A percentile compares a stretch with the other conserved stretches of the same genome.
Conservation (phyloP, 2,329 filamentous ascomycete genomes). For the Drechslera avenae region DNA sequence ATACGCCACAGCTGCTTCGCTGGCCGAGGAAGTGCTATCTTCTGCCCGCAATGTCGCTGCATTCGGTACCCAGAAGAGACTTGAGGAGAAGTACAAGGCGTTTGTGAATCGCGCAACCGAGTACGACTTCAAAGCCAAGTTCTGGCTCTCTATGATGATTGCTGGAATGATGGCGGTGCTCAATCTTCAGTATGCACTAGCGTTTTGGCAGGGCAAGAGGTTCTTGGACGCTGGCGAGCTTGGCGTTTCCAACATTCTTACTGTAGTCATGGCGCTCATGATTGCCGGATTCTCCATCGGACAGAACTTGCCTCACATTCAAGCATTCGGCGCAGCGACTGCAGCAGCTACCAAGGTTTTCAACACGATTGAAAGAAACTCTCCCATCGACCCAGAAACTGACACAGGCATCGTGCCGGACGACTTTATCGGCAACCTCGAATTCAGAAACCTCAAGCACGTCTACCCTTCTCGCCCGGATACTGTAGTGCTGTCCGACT, state of each 20-base stretch:
- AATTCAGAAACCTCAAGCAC: conserved; percentile 82
- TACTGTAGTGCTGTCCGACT: conserved; percentile 83
- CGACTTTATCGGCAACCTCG: conserved; percentile 75
- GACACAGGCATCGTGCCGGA: conserved; percentile 75
- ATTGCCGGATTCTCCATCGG: conserved; percentile 91
- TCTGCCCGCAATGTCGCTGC: conserved; percentile 91
- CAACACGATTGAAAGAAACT: conserved; percentile 86
- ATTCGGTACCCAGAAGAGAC: conserved; percentile 89
- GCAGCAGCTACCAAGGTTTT: conserved; percentile 91
- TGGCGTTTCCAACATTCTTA: conserved; percentile 73
- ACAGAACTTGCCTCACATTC: conserved; percentile 71
- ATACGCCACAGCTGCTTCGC: conserved; percentile 82
- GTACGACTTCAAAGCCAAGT: conserved; percentile 78
- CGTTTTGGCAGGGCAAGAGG: conserved; percentile 55
- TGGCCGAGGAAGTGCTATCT: conserved; percentile 93
- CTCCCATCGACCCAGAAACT: conserved; percentile 78
- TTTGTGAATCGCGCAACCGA: conserved; percentile 75
- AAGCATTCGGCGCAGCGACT: conserved; percentile 82
- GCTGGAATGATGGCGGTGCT: conserved; percentile 82
- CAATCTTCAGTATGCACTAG: conserved; percentile 68
- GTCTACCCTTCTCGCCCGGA: conserved; percentile 94
- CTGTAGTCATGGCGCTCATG: conserved; percentile 87
- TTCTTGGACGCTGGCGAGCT: conserved; percentile 66
- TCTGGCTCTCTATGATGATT: conserved; percentile 75
- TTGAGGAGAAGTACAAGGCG: conserved; percentile 82